Evolutionary conservation across 257 asterid species (phyloP).

Genomic region (Primulina eburnea): DNA sequence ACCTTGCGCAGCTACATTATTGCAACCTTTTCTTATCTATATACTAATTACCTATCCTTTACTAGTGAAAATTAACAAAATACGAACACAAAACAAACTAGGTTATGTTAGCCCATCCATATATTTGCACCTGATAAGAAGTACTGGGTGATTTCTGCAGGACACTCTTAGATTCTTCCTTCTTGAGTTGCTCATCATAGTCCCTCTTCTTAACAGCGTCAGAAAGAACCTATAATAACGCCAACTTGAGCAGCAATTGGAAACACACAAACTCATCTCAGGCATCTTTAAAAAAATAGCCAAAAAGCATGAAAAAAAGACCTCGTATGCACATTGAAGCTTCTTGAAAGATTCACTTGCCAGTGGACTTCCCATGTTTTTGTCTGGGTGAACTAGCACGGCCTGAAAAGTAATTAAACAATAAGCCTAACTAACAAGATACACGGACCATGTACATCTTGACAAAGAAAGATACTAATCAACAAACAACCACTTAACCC

Average conservation of each 20-base stretch:
- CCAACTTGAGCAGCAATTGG: slow-evolving; percentile 32
- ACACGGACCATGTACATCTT: background rate
- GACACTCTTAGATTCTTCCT: slow-evolving; percentile 78
- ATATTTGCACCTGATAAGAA: slow-evolving; percentile 61
- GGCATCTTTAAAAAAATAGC: slow-evolving; percentile 15
- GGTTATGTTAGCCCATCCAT: background rate
- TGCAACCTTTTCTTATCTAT: background rate
- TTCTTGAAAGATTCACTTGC: slow-evolving; percentile 97
- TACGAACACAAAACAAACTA: background rate
- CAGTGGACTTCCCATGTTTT: slow-evolving; percentile 87
- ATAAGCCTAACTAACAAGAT: slow-evolving; percentile 5
- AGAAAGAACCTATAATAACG: slow-evolving; percentile 66
- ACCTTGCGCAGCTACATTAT: background rate
- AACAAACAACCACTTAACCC: background rate
- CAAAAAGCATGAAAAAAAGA: slow-evolving; percentile 20
- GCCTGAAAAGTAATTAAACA: slow-evolving; percentile 49
- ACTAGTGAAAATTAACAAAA: slow-evolving; percentile 4
- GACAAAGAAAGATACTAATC: background rate
- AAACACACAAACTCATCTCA: slow-evolving; percentile 22
- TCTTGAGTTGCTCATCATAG: slow-evolving; percentile 87
- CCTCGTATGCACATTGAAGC: slow-evolving; percentile 98
- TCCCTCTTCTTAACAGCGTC: slow-evolving; percentile 92
- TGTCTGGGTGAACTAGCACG: slow-evolving; percentile 98
- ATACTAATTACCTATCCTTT: background rate
- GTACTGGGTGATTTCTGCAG: slow-evolving; percentile 79